Base-by-base conservation (phyloP, 2,329 filamentous ascomycete genomes). In the Penicillium sp. region DNA sequence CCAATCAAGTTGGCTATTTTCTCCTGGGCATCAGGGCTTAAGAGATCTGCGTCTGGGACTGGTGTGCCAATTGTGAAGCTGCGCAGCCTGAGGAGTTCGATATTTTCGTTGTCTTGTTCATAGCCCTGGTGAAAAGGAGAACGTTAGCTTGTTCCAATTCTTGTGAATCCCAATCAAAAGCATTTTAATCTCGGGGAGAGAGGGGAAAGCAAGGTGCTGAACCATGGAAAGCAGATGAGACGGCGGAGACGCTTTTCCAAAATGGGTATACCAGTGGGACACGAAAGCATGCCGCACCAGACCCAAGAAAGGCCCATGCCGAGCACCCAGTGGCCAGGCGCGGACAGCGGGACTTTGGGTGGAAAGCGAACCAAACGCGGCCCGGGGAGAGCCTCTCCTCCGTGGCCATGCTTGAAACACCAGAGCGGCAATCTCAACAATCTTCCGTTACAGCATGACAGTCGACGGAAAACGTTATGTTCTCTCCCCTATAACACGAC, bases 41-140 rank as follows among this genome's bases (percentile, higher is more conserved):
- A 81, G 21, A 96, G 82, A 52, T 91, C 82, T 9, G 83, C 77
- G 69, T 93, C 92, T 13, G 83, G 75, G 41, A 97, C 77, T 72
- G 87, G 87, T 62, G 83, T 88, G 44, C 87, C 84, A 23, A 96
- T 78, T 0, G 90, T 93, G 74, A 90, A 97, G 75, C 89, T 95
- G 64, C 88, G 86, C 71, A 97, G 83, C 69, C 92, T 90, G 59
- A 97, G 82, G 56, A 97, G 83, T 59, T 89, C 87, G 70, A 97
- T 93, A 68, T 97, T 90, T 47, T 85, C 81, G 73, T 97, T 91
- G 61, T 91, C 88, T 21, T 85, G 84, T 49, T 86, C 81, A 73
- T 91, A 96, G 51, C 91, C 92, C 90, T 94, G 72, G 62, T 69
- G 55, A 64, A 63, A 60, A 68, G 58, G 67, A 53, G 52, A 62